phyloP scores from a whole-genome alignment of 179 eudicot genomes.

The Spinacia oleracea region DNA sequence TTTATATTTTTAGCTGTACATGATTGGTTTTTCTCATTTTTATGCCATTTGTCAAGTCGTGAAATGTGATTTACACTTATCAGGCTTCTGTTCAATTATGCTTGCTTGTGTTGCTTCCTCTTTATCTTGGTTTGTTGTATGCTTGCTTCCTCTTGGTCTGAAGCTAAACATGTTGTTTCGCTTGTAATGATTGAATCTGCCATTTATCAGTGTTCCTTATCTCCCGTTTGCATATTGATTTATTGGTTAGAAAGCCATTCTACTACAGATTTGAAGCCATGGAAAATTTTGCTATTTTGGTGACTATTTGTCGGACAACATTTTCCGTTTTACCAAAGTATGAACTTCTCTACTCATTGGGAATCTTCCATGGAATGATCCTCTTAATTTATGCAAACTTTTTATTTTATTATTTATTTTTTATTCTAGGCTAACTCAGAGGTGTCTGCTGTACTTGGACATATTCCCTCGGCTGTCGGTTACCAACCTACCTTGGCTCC shows the following conservation, averaged over 20 bases:
- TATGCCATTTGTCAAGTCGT: background rate
- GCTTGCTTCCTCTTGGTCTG: background rate
- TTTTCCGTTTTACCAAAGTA: no score
- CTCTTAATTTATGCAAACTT: no score
- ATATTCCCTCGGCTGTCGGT: no score
- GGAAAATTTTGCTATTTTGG: slow-evolving; percentile 94
- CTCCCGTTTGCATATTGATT: slow-evolving; percentile 56
- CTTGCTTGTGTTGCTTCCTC: background rate
- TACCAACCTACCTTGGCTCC: no score
- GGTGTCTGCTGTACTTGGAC: no score
- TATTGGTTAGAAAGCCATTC: slow-evolving; percentile 86
- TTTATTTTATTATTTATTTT: no score
- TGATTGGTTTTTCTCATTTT: background rate
- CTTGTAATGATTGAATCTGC: background rate
- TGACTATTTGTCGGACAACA: no score
- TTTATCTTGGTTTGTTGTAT: no score
- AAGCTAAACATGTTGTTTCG: slow-evolving; percentile 1
- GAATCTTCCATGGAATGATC: no score
- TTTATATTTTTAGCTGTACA: background rate
- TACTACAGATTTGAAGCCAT: slow-evolving; percentile 73
- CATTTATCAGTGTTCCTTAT: slow-evolving; percentile 16
- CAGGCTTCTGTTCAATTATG: background rate
- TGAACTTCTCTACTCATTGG: no score
- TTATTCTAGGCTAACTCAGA: no score
- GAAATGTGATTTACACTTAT: background rate